These are phyloP conservation scores for Plasmodium chabaudi DNA, from an alignment of 169 alveolate genomes.

Conservation along the genomic window DNA sequence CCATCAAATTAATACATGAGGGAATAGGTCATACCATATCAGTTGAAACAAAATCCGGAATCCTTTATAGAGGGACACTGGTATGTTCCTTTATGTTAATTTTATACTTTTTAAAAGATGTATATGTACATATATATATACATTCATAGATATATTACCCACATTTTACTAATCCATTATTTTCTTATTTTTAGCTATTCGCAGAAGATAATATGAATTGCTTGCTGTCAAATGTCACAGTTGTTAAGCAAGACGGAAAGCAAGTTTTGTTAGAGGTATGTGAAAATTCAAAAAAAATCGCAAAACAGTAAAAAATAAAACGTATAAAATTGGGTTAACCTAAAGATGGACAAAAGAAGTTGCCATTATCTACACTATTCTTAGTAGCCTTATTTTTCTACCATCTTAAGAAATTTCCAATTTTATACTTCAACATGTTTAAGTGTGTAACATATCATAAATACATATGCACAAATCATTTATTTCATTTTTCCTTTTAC, in stretches of 20 bases:
- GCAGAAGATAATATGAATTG: slow-evolving; percentile 99
- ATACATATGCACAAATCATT: too few species aligned
- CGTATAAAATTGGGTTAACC: too few species aligned
- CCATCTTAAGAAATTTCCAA: too few species aligned
- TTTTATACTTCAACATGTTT: too few species aligned
- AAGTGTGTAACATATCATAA: too few species aligned
- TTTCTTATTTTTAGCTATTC: slow-evolving; percentile 74
- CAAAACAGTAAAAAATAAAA: too few species aligned
- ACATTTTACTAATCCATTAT: not conserved
- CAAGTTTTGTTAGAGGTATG: slow-evolving; percentile 91
- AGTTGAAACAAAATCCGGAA: slow-evolving; percentile 97
- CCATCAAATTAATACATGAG: slow-evolving; percentile 97
- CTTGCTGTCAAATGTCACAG: slow-evolving; percentile 96
- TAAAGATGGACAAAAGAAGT: too few species aligned
- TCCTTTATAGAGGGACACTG: slow-evolving; percentile 95
- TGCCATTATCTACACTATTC: too few species aligned
- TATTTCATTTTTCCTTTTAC: slow-evolving; percentile 28
- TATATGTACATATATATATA: not conserved
- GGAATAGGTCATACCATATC: slow-evolving; percentile 99
- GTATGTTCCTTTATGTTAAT: slow-evolving; percentile 79
- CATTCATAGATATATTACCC: not conserved
- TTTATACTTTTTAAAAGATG: too few species aligned
- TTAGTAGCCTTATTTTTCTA: too few species aligned
- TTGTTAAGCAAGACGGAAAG: slow-evolving; percentile 97
- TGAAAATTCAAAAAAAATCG: not conserved